These are phyloP conservation scores for Acacia crassicarpa DNA, from an alignment of 306 rosid genomes.

Conservation along the genomic window DNA sequence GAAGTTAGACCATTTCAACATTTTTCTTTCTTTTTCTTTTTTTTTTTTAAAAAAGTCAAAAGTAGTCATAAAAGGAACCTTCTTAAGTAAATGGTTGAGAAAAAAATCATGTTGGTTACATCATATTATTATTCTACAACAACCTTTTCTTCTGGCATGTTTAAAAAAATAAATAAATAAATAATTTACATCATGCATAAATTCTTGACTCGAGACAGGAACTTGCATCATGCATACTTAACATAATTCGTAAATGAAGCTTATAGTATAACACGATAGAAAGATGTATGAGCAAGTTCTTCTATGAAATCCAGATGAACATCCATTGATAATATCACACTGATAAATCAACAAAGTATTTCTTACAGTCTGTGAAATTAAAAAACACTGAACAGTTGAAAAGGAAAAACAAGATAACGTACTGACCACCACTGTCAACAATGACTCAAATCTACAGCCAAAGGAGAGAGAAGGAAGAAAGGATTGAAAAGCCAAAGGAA, in stretches of 20 bases:
- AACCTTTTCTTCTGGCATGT: not conserved
- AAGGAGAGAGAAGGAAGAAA: conserved; percentile 24
- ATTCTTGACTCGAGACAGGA: too few species aligned
- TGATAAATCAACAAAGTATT: conserved; percentile 46
- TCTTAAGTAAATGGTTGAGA: not conserved
- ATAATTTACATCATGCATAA: not conserved
- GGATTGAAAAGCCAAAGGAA: not conserved
- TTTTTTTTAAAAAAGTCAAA: too few species aligned
- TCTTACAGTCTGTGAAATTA: conserved; percentile 45
- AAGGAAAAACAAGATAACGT: conserved; percentile 29
- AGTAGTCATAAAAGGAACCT: not conserved
- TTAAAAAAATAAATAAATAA: not conserved
- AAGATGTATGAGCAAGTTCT: conserved; percentile 29
- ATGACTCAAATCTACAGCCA: conserved; percentile 37
- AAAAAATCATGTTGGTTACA: not conserved
- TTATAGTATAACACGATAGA: not conserved
- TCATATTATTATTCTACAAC: not conserved
- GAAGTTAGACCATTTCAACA: not conserved
- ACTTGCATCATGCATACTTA: too few species aligned
- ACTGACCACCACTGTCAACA: conserved; percentile 35
- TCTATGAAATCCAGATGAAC: conserved; percentile 34
- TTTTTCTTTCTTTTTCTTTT: too few species aligned
- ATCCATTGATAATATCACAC: conserved; percentile 45
- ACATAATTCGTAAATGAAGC: not conserved
- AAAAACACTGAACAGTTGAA: conserved; percentile 35